Base-by-base conservation (phyloP, 352 stramenopile genomes). In the Phytophthora rubi region DNA sequence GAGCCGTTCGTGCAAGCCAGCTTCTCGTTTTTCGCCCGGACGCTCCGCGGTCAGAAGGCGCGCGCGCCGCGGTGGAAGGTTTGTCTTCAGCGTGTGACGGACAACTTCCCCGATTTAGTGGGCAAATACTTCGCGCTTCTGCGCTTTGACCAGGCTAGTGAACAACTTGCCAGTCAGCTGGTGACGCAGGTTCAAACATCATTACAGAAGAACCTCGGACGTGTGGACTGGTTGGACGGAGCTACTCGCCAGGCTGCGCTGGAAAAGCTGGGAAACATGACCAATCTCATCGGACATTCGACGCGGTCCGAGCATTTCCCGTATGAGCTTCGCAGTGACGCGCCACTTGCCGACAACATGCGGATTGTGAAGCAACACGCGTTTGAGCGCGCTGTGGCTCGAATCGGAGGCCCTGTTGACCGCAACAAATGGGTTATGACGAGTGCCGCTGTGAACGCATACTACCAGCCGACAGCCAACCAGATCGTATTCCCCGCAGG, bases 401-500 rank as follows among this genome's bases (percentile, higher is more conserved):
- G 62, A 9, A 81, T 92, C 15, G 86, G 76, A 3, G 58, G 52
- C 0, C 54, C 59, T 0, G 90, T 94, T 10, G 75, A 95, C 37
- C 82, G 84, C 4, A 80, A 76, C 58, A 80, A 93, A 58, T 97
- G 89, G 93, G 83, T 82, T 70, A 98, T 99, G 93, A 92, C 90
- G 0, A 91, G 95, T 23, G 92, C 97, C 61, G 95, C 86, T 0
- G 91, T 98, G 35, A 99, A 99, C 77, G 96, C 92, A 23, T 96
- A 93, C 71, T 93, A 96, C 71, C 79, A 82, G 56, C 66, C 77
- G 8, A 75, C 76, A 9, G 76, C 70, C 6, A 96, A 96, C 70
- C 92, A 98, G 71, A 98, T 99, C 64, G 94, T 98, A 7, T 99
- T 99, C 70, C 97, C 97, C 3, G 97, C 97, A 3, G 97, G 94